These are phyloP conservation scores for Pleurotus platypus DNA, from an alignment of 768 basidiomycete genomes.

Conservation along the genomic window DNA sequence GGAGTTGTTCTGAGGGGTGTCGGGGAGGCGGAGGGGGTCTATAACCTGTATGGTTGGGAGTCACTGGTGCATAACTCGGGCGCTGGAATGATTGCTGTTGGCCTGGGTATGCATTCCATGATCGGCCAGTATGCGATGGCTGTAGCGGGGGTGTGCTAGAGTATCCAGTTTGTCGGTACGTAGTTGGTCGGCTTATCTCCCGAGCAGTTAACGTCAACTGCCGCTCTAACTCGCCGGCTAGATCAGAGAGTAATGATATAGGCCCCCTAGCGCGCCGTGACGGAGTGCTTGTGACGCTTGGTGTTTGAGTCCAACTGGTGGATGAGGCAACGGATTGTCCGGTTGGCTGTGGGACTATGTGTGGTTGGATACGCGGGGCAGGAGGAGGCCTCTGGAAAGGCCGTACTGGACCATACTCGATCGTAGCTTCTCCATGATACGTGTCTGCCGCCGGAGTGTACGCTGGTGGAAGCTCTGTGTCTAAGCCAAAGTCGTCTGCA, in stretches of 20 bases:
- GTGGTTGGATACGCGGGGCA: conserved; percentile 18
- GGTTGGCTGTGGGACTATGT: conserved; percentile 10
- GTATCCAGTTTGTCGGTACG: not conserved
- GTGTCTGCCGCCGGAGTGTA: conserved; percentile 59
- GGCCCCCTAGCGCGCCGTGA: not conserved
- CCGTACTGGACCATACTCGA: conserved; percentile 51
- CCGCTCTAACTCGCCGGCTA: conserved; percentile 2
- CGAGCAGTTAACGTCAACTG: not conserved
- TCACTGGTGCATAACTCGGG: not conserved
- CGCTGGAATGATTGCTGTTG: not conserved
- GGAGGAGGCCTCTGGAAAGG: conserved; percentile 22
- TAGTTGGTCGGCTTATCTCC: conserved; percentile 1
- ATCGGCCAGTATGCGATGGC: not conserved
- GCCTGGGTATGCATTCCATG: conserved; percentile 4
- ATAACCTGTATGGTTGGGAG: not conserved
- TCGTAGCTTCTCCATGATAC: conserved; percentile 53
- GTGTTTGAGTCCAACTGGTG: conserved; percentile 11
- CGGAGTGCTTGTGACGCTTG: too few species aligned
- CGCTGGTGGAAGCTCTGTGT: conserved; percentile 65
- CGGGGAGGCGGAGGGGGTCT: not conserved
- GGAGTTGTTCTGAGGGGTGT: not conserved
- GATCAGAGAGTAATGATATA: not conserved
- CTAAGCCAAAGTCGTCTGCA: conserved; percentile 16
- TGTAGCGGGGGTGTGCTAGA: not conserved
- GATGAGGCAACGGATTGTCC: conserved; percentile 13